A percentile compares a stretch with the other conserved stretches of the same genome.
Evolutionary conservation across 2,329 filamentous ascomycete genomes (phyloP).

Genomic region (Cladosporium sp.): DNA sequence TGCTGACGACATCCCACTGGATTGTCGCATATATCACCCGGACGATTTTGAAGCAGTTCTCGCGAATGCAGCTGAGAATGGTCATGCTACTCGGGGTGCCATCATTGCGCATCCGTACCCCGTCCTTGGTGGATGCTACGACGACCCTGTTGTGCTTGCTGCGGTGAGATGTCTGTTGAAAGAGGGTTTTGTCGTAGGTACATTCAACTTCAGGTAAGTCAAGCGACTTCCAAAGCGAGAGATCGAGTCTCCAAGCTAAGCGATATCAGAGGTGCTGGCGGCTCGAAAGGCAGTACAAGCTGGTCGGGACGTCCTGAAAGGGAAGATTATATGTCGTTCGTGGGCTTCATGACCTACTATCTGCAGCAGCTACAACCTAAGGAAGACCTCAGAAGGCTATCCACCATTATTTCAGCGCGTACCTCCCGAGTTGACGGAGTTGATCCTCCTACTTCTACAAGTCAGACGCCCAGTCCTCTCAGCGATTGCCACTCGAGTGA

Average conservation of each 20-base stretch:
- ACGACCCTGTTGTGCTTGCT: slow-evolving; percentile 73
- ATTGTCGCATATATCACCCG: slow-evolving; percentile 76
- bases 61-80: neutral
- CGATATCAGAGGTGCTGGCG: slow-evolving; percentile 63
- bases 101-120: slow-evolving; percentile 89
- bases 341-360: slow-evolving; percentile 76
- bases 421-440: neutral
- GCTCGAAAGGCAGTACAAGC: slow-evolving; percentile 72
- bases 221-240: neutral
- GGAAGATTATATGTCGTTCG: slow-evolving; percentile 76
- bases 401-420: slow-evolving; percentile 1
- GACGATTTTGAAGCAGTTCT: neutral
- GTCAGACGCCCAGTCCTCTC: neutral
- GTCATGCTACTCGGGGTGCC: slow-evolving; percentile 39
- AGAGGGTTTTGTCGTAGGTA: slow-evolving; percentile 70
- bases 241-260: slow-evolving; percentile 15
- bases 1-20: slow-evolving; percentile 69
- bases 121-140: slow-evolving; percentile 76
- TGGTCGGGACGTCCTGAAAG: slow-evolving; percentile 82
- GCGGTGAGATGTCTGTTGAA: slow-evolving; percentile 61
- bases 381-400: neutral
- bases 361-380: slow-evolving; percentile 50
- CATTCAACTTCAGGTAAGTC: slow-evolving; percentile 83
- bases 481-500: neutral
- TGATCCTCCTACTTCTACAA: neutral